These are phyloP conservation scores for Termitomyces sp. DNA, from an alignment of 768 basidiomycete species.

Conservation along the genomic window DNA sequence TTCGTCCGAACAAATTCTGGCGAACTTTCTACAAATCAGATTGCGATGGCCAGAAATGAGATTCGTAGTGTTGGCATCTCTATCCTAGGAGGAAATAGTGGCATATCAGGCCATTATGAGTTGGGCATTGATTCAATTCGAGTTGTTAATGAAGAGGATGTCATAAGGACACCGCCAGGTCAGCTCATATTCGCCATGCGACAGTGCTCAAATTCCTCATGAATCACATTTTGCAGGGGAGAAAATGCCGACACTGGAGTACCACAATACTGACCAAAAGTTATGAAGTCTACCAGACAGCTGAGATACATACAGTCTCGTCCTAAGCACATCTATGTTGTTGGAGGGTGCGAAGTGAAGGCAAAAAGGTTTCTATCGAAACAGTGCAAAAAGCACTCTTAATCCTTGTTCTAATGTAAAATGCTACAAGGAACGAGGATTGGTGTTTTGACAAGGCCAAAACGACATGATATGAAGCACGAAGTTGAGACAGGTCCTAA, in stretches of 20 bases:
- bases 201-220: not conserved
- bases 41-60: slow-evolving; percentile 70
- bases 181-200: not conserved
- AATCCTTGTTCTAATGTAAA: not conserved
- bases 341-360: not conserved
- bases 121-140: slow-evolving; percentile 78
- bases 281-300: not conserved
- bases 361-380: not conserved
- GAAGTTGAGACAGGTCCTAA: slow-evolving; percentile 6
- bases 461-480: slow-evolving; percentile 1
- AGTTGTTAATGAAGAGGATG: slow-evolving; percentile 74
- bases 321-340: not conserved
- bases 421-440: not conserved
- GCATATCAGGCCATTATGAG: slow-evolving; percentile 71
- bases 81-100: slow-evolving; percentile 79
- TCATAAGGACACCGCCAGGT: slow-evolving; percentile 26
- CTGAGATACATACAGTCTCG: not conserved
- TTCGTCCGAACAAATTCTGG: slow-evolving; percentile 76
- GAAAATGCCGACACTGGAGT: slow-evolving; percentile 6
- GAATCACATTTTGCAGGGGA: slow-evolving; percentile 6
- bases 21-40: slow-evolving; percentile 62
- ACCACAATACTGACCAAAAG: not conserved
- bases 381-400: not conserved
- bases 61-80: slow-evolving; percentile 84
- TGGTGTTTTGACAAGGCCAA: not conserved